Conservation (phyloP, 331 rosid genomes). For the Arachis monticola region DNA sequence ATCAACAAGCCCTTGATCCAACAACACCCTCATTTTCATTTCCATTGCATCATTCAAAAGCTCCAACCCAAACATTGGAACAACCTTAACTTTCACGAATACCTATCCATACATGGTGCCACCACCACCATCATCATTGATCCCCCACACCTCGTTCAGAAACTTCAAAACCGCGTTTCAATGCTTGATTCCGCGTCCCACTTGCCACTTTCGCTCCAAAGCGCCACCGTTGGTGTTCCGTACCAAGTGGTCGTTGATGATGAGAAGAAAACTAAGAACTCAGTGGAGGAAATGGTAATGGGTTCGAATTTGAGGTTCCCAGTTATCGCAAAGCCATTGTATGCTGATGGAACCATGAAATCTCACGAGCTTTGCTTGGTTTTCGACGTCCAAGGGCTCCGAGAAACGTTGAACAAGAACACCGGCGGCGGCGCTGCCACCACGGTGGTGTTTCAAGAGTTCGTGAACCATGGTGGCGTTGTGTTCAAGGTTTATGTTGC, state of each 20-base stretch:
- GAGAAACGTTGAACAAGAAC: no score
- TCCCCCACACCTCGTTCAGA: conserved; percentile 45
- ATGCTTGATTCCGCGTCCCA: conserved; percentile 52
- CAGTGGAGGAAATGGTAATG: no score
- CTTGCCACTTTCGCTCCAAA: conserved; percentile 3
- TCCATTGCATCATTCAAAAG: conserved; percentile 61
- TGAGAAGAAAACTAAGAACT: no score
- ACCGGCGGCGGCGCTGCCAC: no score
- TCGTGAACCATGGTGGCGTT: conserved; percentile 68
- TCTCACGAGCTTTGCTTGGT: no score
- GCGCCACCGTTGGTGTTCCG: conserved; percentile 37
- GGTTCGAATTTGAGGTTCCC: no score
- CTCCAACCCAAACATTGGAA: conserved; percentile 49
- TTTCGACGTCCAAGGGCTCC: no score
- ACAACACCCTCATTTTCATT: conserved; percentile 45
- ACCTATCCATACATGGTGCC: not conserved
- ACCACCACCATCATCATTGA: conserved; percentile 50
- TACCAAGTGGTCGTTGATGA: conserved; percentile 29
- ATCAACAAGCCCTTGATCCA: conserved; percentile 35
- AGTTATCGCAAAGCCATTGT: no score
- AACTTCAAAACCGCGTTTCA: conserved; percentile 52
- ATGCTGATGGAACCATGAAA: no score
- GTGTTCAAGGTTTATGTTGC: conserved; percentile 61
- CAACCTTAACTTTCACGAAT: conserved; percentile 30
- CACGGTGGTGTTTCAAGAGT: conserved; percentile 58